Base-by-base conservation (phyloP, 2,329 filamentous ascomycete species). In the Trichophyton equinum region DNA sequence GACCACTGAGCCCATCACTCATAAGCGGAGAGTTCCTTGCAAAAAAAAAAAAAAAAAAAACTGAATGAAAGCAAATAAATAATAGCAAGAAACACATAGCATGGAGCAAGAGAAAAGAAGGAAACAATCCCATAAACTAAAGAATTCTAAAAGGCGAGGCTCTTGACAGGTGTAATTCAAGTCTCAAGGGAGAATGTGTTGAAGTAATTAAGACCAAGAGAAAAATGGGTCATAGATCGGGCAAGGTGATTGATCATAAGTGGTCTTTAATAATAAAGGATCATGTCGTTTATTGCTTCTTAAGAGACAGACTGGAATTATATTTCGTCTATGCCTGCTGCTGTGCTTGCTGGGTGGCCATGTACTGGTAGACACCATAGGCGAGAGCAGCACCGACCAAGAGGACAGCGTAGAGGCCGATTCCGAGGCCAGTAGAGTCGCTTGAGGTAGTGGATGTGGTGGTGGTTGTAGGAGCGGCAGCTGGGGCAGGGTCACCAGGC, bases 331-430 rank as follows among this genome's bases (percentile, higher is more conserved):
- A 55, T 36, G 51, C 51, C 51, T 55, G 51, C 25, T 53, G 51
- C 42, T 63, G 61, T 60, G 60, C 51, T 40, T 63, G 58, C 11
- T 58, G 59, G 15, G 60, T 61, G 51, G 59, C 61, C 68, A 95
- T 75, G 80, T 94, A 95, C 76, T 91, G 86, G 81, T 92, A 96
- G 69, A 82, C 88, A 68, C 82, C 82, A 78, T 89, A 97, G 65
- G 89, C 90, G 64, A 84, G 74, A 57, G 84, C 80, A 67, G 86
- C 91, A 68, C 90, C 90, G 66, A 92, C 72, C 67, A 95, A 79
- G 69, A 96, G 75, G 67, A 95, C 68, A 63, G 85, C 88, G 78
- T 96, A 96, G 68, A 95, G 79, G 63, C 86, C 88, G 66, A 95
- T 78, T 70, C 91, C 89, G 62, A 91, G 65, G 78, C 76, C 67